phyloP scores from a whole-genome alignment of 352 stramenopile genomes.

The Pythium grandisporangium region DNA sequence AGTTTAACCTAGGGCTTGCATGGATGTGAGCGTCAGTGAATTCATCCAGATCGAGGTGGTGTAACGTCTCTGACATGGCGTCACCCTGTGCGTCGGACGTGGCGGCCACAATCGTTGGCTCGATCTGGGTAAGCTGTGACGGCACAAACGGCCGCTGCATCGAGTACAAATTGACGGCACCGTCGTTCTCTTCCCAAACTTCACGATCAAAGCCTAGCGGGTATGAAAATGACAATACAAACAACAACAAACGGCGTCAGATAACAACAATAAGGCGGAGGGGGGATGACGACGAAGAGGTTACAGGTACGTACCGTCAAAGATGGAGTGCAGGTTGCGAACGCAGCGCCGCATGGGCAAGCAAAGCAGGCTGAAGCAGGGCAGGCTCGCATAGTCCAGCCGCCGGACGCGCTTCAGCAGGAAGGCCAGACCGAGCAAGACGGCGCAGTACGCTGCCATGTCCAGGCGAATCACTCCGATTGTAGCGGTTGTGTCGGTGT shows the following conservation, averaged over 20 bases:
- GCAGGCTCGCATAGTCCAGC: constrained; percentile 58
- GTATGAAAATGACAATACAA: background rate
- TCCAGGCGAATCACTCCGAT: constrained; percentile 2
- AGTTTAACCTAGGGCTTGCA: background rate
- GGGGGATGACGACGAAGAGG: background rate
- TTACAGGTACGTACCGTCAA: constrained; percentile 22
- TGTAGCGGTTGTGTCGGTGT: background rate
- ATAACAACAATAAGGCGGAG: too few relatives aligned
- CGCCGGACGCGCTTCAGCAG: constrained; percentile 32
- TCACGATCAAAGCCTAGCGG: constrained; percentile 31
- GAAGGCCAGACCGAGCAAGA: constrained; percentile 18
- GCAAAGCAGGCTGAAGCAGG: constrained; percentile 11
- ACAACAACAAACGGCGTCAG: background rate
- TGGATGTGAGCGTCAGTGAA: background rate
- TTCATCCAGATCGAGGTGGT: background rate
- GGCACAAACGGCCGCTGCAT: too few relatives aligned
- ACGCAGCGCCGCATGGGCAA: constrained; percentile 33
- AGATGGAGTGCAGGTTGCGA: constrained; percentile 38
- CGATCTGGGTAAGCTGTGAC: too few relatives aligned
- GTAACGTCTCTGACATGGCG: too few relatives aligned
- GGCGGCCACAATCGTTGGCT: too few relatives aligned
- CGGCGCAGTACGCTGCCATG: constrained; percentile 11
- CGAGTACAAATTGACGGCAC: constrained; percentile 59
- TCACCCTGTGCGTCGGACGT: too few relatives aligned
- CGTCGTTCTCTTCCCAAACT: constrained; percentile 63